Percentiles rank a stretch among this genome's conserved stretches.
Conservation (phyloP, 768 basidiomycete genomes). For the Dacryopinax primogenitus region DNA sequence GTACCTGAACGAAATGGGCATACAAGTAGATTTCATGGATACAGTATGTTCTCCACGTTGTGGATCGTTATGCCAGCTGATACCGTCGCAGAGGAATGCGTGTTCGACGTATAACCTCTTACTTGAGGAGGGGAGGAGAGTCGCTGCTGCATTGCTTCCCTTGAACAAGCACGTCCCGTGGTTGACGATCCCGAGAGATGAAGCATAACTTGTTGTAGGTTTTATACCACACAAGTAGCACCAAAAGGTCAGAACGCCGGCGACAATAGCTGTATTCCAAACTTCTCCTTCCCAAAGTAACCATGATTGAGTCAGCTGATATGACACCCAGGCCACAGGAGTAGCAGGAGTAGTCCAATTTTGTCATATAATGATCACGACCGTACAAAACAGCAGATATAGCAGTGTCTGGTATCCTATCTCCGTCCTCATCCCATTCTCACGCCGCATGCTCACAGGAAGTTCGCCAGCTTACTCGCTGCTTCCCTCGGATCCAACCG, state of each 20-base stretch:
- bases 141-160: not conserved
- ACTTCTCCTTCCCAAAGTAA: not conserved
- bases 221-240: not conserved
- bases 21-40: slow-evolving; percentile 82
- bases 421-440: not conserved
- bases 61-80: not conserved
- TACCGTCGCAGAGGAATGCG: slow-evolving; percentile 52
- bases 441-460: slow-evolving; percentile 18
- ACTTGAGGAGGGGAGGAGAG: slow-evolving; percentile 76
- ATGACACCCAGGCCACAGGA: not conserved
- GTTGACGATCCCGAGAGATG: not conserved
- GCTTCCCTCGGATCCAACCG: slow-evolving; percentile 74
- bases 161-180: not conserved
- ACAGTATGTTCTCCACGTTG: slow-evolving; percentile 28
- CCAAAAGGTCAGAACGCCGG: not conserved
- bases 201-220: not conserved
- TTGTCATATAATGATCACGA: not conserved
- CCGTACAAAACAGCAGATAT: slow-evolving; percentile 7
- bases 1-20: slow-evolving; percentile 61
- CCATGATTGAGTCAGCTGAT: not conserved
- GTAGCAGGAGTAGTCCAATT: not conserved
- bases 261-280: not conserved
- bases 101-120: slow-evolving; percentile 92
- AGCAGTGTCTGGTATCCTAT: slow-evolving; percentile 7
- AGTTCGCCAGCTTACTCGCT: slow-evolving; percentile 77